Conservation (phyloP, 176 grass and related monocot genomes). For the Phragmites australis region DNA sequence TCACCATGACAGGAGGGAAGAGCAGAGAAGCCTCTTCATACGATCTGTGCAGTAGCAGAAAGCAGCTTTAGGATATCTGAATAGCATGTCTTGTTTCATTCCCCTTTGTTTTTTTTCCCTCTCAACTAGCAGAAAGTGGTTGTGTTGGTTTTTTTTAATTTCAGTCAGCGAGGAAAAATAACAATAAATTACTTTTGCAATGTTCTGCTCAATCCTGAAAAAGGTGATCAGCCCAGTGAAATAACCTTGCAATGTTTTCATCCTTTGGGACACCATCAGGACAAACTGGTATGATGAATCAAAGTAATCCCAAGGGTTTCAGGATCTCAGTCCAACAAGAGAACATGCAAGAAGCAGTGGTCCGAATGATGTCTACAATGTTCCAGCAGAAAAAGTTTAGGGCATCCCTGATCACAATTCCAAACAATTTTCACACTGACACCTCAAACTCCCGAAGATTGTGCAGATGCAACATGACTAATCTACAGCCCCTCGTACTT, state of each 20-base stretch:
- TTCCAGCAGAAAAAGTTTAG: neutral
- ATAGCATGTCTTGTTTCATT: conserved; percentile 16
- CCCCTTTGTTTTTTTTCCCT: conserved; percentile 3
- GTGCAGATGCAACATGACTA: neutral
- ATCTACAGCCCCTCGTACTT: neutral
- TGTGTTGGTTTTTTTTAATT: conserved; percentile 20
- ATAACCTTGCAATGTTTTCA: neutral
- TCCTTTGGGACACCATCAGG: neutral
- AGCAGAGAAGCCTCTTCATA: conserved; percentile 38
- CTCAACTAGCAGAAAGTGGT: neutral
- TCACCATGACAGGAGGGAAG: conserved; percentile 36
- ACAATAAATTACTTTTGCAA: neutral
- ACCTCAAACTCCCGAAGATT: neutral
- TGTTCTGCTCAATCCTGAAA: neutral
- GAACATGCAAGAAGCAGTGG: neutral
- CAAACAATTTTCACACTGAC: neutral
- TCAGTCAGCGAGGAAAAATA: conserved; percentile 1
- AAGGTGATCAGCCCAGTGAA: neutral
- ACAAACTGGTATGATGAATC: neutral
- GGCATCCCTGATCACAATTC: neutral
- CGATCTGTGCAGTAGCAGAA: conserved; percentile 28
- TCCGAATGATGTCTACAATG: neutral
- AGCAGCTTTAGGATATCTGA: conserved; percentile 23
- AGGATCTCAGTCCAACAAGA: neutral
- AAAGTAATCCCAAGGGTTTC: neutral